Conservation (phyloP, 1,284 basidiomycete species). For the Meira miltonrushii region DNA sequence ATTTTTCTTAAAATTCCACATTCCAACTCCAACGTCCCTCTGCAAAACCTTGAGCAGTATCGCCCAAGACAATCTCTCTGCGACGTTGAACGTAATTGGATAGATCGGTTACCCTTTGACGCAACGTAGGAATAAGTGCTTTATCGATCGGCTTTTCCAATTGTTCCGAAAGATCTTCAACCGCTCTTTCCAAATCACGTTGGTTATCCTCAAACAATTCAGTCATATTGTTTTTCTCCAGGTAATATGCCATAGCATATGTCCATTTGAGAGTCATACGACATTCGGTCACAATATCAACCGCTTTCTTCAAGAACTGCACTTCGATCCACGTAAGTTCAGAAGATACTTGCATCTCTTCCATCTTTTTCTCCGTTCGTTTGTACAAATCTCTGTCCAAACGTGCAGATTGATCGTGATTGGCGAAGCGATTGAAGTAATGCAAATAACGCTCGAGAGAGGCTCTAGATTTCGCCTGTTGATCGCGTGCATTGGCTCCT, state of each 20-base stretch:
- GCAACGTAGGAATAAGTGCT: constrained; percentile 71
- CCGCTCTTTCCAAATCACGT: constrained; percentile 86
- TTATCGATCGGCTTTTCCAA: constrained; percentile 84
- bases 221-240: constrained; percentile 80
- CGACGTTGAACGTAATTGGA: constrained; percentile 85
- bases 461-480: constrained; percentile 69
- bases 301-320: constrained; percentile 96
- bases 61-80: constrained; percentile 87
- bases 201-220: constrained; percentile 97
- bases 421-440: constrained; percentile 66
- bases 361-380: constrained; percentile 99
- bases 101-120: constrained; percentile 86
- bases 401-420: constrained; percentile 96
- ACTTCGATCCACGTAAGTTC: constrained; percentile 96
- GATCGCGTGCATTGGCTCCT: constrained; percentile 69
- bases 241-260: constrained; percentile 98
- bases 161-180: constrained; percentile 87
- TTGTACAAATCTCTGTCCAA: constrained; percentile 84
- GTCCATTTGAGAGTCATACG: constrained; percentile 98
- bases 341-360: constrained; percentile 91
- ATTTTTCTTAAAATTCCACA: constrained; percentile 21
- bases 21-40: constrained; percentile 64
- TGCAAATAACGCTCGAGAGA: constrained; percentile 94
- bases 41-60: constrained; percentile 82
- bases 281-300: constrained; percentile 75